These are phyloP conservation scores for Candida neerlandica DNA, from an alignment of 1,139 yeast species.

Conservation along the genomic window DNA sequence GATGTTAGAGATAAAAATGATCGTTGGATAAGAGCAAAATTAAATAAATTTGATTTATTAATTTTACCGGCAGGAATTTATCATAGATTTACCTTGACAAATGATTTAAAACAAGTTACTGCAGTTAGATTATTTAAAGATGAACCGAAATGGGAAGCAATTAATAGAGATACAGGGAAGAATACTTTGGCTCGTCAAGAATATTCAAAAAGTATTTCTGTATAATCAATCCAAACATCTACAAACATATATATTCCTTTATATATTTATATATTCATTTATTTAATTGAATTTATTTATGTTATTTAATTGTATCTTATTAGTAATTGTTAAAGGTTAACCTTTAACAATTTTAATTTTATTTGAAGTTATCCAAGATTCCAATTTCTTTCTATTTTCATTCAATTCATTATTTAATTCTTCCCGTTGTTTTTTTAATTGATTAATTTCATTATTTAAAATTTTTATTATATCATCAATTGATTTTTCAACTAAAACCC, in stretches of 20 bases:
- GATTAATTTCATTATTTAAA: slow-evolving; percentile 59
- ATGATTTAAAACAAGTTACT: slow-evolving; percentile 57
- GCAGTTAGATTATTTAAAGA: slow-evolving; percentile 89
- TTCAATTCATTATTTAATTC: slow-evolving; percentile 49
- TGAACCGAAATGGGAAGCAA: slow-evolving; percentile 96
- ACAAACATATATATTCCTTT: too few species aligned
- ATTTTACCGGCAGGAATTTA: slow-evolving; percentile 90
- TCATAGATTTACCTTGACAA: slow-evolving; percentile 83
- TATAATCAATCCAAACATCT: slow-evolving; percentile 10
- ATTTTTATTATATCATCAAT: slow-evolving; percentile 76
- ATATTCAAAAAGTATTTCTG: slow-evolving; percentile 32
- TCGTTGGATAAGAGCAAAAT: slow-evolving; percentile 76
- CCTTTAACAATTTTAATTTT: slow-evolving; percentile 62
- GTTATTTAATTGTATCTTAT: background rate
- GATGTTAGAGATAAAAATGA: slow-evolving; percentile 76
- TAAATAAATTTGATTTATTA: slow-evolving; percentile 66
- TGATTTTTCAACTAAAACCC: slow-evolving; percentile 82
- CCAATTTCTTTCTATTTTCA: slow-evolving; percentile 56
- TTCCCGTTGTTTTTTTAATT: slow-evolving; percentile 45
- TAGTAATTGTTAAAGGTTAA: background rate
- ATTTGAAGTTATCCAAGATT: slow-evolving; percentile 66
- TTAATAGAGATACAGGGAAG: slow-evolving; percentile 53
- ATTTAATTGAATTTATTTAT: background rate
- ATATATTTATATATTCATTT: background rate
- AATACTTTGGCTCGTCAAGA: slow-evolving; percentile 31